Evolutionary conservation across 2,329 filamentous ascomycete species (phyloP).

Genomic region (Aureobasidium subglaciale): DNA sequence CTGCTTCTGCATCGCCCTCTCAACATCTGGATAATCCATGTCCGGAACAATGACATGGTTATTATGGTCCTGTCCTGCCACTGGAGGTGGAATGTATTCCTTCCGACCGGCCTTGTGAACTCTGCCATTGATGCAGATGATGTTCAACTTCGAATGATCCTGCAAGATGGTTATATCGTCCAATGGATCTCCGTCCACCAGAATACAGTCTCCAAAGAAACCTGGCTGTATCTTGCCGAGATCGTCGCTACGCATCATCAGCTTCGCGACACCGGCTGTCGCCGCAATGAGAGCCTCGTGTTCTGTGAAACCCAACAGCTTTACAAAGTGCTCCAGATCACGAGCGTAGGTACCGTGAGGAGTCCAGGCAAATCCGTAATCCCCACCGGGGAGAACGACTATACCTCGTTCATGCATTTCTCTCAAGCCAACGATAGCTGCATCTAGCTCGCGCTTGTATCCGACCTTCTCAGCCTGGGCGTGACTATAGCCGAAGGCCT

Average conservation of each 20-base stretch:
- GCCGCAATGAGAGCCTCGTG: slow-evolving; percentile 40
- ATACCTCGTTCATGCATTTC: slow-evolving; percentile 44
- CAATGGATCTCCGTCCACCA: slow-evolving; percentile 42
- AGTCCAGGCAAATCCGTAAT: slow-evolving; percentile 44
- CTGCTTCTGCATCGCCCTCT: slow-evolving; percentile 14
- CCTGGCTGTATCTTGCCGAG: slow-evolving; percentile 38
- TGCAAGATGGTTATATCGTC: slow-evolving; percentile 38
- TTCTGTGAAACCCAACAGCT: slow-evolving; percentile 39
- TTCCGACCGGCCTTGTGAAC: slow-evolving; percentile 35
- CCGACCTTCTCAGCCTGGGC: slow-evolving; percentile 40
- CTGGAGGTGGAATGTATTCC: slow-evolving; percentile 18
- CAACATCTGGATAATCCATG: slow-evolving; percentile 1
- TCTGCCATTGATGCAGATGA: slow-evolving; percentile 44
- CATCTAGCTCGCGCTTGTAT: slow-evolving; percentile 37
- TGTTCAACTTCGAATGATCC: slow-evolving; percentile 37
- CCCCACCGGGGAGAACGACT: slow-evolving; percentile 39
- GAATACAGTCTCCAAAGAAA: slow-evolving; percentile 39
- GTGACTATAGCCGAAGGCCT: slow-evolving; percentile 36
- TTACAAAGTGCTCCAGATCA: slow-evolving; percentile 42
- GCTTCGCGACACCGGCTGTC: slow-evolving; percentile 33
- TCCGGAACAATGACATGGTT: slow-evolving; percentile 15
- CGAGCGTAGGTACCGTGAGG: slow-evolving; percentile 44
- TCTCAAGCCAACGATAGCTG: slow-evolving; percentile 32
- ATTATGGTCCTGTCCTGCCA: slow-evolving; percentile 11
- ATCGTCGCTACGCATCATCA: slow-evolving; percentile 36